These are phyloP conservation scores for Parsonsia alboflavescens DNA, from an alignment of 257 asterid species.

Conservation along the genomic window DNA sequence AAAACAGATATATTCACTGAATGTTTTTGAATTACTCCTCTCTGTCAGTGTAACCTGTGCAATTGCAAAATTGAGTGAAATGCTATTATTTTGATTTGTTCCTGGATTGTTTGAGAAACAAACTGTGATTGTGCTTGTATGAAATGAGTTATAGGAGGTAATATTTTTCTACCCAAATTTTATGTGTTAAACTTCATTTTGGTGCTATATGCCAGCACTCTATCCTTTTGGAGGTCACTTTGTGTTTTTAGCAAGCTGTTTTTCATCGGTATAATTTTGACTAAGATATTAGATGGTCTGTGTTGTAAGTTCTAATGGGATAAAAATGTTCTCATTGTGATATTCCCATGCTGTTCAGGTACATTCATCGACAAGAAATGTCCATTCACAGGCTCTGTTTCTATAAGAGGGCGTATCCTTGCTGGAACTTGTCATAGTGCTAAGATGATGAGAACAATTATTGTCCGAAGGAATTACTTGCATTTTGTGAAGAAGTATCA, in stretches of 20 bases:
- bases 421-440: conserved; percentile 92
- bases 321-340: neutral
- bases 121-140: neutral
- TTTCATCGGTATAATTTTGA: neutral
- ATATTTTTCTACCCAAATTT: neutral
- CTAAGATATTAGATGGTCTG: neutral
- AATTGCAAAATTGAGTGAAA: too few relatives aligned
- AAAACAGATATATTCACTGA: neutral
- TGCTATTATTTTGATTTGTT: neutral
- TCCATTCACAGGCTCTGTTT: conserved; percentile 70
- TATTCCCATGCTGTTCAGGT: conserved; percentile 25
- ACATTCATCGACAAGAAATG: conserved; percentile 82
- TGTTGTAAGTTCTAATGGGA: neutral
- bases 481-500: conserved; percentile 79
- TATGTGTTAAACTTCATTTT: neutral
- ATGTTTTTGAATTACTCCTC: neutral
- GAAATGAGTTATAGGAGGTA: neutral
- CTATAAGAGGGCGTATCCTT: conserved; percentile 77
- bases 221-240: neutral
- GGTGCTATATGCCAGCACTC: neutral
- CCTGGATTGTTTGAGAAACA: neutral
- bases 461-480: conserved; percentile 66
- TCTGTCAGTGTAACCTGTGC: neutral
- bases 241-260: neutral
- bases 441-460: conserved; percentile 72